Base-by-base conservation (phyloP, 75 land plant genomes). In the Isoetes taiwanensis region DNA sequence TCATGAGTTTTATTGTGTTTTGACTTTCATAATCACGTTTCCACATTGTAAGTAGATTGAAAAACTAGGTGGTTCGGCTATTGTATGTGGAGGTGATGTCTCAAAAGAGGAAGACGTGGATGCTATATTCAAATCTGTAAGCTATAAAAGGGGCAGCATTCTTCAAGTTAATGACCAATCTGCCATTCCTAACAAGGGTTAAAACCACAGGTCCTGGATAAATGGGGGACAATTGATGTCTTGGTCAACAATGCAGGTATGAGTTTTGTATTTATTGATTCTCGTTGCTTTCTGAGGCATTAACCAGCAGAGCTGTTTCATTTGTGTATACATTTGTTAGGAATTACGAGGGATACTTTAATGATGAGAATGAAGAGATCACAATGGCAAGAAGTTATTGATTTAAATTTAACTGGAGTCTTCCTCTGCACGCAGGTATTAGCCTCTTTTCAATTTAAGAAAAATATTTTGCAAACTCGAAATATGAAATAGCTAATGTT, bases 361-460 rank as follows among this genome's bases (percentile, higher is more conserved):
- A 57, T 91, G 68, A 91, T 91, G 97, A 83, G 97, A 66, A 91
- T 91, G 97, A 91, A 81, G 60, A 79, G 65, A 77, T 61, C 88
- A 39, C 95, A 87, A 35, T 91, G 97, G 97, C 85, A 91, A 61
- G 97, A 91, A 8, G 97, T 91, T 57, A 80, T 91, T 62, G 88
- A 91, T 63, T 62, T 87, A 48, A 91, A 91, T 67, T 81, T 91
- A 28, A 87, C 97, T 1, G 97, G 97, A 34, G 95, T 87, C 46
- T 91, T 80, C 43, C 80, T 91, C 16, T 91, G 97, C 41, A 84
- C 89, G n/a, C 97, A 91, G 89, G 97, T 86, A 23, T n/a, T n/a
- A n/a, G n/a, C n/a, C n/a, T n/a, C n/a, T 25, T 60, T 58, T 19
- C 32, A 35, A 16, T 25, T 38, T 64, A 11, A n/a, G 32, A 23